These are phyloP conservation scores for Psidium friedrichsthalianum DNA, from an alignment of 345 rosid species.

Conservation along the genomic window DNA sequence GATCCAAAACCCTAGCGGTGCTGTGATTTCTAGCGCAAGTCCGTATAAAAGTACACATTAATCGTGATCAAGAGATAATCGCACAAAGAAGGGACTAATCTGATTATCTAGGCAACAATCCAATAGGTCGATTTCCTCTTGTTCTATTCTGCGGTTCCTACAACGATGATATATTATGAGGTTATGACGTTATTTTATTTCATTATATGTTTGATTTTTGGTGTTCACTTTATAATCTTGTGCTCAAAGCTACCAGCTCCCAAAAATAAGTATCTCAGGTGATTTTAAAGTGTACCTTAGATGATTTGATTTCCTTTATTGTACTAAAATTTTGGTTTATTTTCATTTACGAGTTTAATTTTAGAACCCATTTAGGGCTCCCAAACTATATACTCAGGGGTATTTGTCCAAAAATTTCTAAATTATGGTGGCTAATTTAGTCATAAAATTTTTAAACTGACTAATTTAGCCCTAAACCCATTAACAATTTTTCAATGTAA, in stretches of 20 bases:
- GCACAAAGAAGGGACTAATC: neutral
- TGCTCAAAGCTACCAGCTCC: neutral
- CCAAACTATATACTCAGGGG: neutral
- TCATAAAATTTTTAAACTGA: no score
- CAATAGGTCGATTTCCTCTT: neutral
- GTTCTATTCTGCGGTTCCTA: neutral
- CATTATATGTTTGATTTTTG: neutral
- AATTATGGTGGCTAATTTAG: no score
- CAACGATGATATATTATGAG: neutral
- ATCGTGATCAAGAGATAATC: rapidly evolving
- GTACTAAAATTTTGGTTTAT: neutral
- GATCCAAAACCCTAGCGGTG: neutral
- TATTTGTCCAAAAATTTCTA: neutral
- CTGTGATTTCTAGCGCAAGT: neutral
- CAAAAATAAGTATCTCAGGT: neutral
- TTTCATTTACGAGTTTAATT: neutral
- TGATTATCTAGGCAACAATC: neutral
- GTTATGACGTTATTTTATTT: neutral
- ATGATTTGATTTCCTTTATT: neutral
- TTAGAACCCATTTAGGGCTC: neutral
- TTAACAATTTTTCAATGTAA: no score
- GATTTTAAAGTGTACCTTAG: neutral
- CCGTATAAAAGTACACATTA: neutral
- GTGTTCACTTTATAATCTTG: neutral
- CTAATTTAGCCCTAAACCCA: no score